Percentiles rank a stretch among this genome's conserved stretches.
These are phyloP conservation scores for Syzygium jambos DNA, from an alignment of 345 rosid genomes.

Conservation along the genomic window DNA sequence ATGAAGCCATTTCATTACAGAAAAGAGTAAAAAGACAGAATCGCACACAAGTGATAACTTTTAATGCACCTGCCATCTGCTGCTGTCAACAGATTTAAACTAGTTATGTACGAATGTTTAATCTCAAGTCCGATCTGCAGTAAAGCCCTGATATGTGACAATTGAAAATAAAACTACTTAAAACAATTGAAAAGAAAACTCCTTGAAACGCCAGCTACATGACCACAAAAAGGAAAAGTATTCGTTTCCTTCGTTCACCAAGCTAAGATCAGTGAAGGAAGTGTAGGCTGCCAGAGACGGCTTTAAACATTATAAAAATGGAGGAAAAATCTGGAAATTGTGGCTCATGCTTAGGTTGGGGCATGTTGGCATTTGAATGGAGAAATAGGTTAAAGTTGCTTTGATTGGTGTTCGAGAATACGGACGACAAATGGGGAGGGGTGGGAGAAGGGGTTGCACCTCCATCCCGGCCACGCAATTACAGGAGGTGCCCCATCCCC, in stretches of 20 bases:
- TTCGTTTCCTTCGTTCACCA: background rate
- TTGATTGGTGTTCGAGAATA: background rate
- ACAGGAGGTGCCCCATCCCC: too few species aligned
- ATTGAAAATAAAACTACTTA: background rate
- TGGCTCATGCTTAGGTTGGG: too few species aligned
- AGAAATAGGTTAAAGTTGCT: background rate
- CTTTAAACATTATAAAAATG: background rate
- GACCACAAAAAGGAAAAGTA: background rate
- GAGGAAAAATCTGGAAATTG: background rate
- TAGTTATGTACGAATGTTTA: background rate
- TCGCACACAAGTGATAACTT: background rate
- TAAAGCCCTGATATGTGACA: background rate
- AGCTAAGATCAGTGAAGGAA: background rate
- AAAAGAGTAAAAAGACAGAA: background rate
- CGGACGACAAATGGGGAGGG: background rate
- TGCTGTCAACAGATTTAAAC: background rate
- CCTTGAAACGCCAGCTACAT: background rate
- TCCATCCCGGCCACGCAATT: background rate
- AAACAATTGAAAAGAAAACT: background rate
- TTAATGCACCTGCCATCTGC: background rate
- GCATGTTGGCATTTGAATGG: too few species aligned
- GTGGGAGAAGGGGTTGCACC: background rate
- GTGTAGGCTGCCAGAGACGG: background rate
- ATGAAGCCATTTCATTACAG: too few species aligned
- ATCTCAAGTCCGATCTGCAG: background rate